Evolutionary conservation across 2,329 filamentous ascomycete genomes (phyloP), one percentile per base, ranked within the genome.

Genomic region (Cercospora janseana): DNA sequence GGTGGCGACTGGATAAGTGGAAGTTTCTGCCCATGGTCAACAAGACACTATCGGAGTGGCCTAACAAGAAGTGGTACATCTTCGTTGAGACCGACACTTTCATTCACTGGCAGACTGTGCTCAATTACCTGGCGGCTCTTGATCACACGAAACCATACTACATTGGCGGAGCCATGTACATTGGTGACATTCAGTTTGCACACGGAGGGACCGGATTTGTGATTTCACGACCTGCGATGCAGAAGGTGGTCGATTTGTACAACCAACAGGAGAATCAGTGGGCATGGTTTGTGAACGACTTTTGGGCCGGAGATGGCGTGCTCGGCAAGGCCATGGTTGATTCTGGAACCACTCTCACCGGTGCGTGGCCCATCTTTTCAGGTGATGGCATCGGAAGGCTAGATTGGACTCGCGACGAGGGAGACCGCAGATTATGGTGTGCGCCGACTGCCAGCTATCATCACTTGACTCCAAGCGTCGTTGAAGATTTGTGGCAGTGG

Each of bases 61-160:
- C 74, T 2, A 65, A 77, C 20, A 76, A 75, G 41, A 77, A 75
- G 48, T 83, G 80, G 80, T 82, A 75, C 54, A 67, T 80, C 43
- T 82, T 82, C 61, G 74, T 80, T 37, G 79, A 81, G 57, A 74
- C 77, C 1, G 79, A 82, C 59, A 81, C 78, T 0, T 80, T 78
- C 54, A 65, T 81, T 35, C 68, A 78, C 6, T 77, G 78, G 70
- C 65, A 72, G 28, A 77, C 76, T 12, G 40, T 71, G 10, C 56
- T 74, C 18, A 66, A 70, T 23, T 73, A 72, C 64, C 54, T 70
- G 5, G 54, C 57, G 26, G 58, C 66, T 9, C 60, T 74, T 6
- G 69, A 74, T 46, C 65, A 66, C 26, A 63, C 65, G n/a, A 70
- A 71, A 26, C 64, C 68, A 2, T 66, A 72, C 52, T 74, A 74